These are phyloP conservation scores for Ascochyta fabae DNA, from an alignment of 2,329 filamentous ascomycete genomes.

Conservation along the genomic window DNA sequence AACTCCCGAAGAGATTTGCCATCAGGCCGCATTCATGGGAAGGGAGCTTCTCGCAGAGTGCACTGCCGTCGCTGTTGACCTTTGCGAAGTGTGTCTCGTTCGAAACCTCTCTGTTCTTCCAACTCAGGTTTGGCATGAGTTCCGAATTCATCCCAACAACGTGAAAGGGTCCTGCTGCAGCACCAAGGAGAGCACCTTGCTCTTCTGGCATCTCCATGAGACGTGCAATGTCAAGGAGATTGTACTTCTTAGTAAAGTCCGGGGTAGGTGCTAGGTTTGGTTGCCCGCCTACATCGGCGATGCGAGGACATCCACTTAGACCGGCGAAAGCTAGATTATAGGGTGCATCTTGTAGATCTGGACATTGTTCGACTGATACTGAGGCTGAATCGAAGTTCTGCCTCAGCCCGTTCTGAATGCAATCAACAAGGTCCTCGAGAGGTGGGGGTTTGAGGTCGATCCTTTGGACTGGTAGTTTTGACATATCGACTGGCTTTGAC, in stretches of 20 bases:
- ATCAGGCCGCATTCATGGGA: constrained; percentile 25
- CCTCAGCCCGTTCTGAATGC: neutral
- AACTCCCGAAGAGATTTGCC: constrained; percentile 25
- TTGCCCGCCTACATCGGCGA: constrained; percentile 56
- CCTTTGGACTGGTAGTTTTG: neutral
- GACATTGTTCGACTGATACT: constrained; percentile 35
- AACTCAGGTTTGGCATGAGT: constrained; percentile 21
- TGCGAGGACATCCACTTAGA: constrained; percentile 48
- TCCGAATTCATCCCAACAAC: constrained; percentile 24
- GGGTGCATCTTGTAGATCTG: constrained; percentile 49
- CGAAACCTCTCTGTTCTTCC: constrained; percentile 2
- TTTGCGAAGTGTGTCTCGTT: constrained; percentile 20
- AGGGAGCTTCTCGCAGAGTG: constrained; percentile 12
- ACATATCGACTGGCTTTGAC: constrained; percentile 4
- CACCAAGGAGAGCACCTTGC: constrained; percentile 22
- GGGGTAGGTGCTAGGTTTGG: constrained; percentile 31
- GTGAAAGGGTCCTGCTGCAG: constrained; percentile 25
- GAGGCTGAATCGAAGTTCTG: constrained; percentile 5
- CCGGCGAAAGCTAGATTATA: constrained; percentile 51
- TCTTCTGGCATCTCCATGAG: constrained; percentile 22
- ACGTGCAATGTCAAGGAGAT: constrained; percentile 13
- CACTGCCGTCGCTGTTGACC: constrained; percentile 12
- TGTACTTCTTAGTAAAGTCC: constrained; percentile 15
- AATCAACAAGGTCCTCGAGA: constrained; percentile 5
- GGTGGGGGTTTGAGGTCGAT: constrained; percentile 1